Evolutionary conservation across 2,329 filamentous ascomycete species (phyloP).

Genomic region (Metarhizium brunneum): DNA sequence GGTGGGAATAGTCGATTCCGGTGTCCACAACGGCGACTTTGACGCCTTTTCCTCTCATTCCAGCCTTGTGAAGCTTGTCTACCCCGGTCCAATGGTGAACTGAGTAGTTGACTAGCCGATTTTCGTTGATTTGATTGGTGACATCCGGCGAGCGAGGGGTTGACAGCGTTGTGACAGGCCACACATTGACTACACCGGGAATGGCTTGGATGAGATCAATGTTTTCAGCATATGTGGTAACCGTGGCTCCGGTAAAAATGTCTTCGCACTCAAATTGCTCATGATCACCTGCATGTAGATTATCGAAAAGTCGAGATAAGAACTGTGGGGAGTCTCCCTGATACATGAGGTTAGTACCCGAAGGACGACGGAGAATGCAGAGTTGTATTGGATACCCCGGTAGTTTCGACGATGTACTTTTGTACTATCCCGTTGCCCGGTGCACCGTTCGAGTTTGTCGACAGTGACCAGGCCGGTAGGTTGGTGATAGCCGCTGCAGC

Average conservation of each 20-base stretch:
- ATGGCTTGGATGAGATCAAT: slow-evolving; percentile 21
- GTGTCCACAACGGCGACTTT: slow-evolving; percentile 31
- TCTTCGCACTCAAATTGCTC: slow-evolving; percentile 24
- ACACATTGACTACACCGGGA: slow-evolving; percentile 27
- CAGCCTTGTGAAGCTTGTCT: slow-evolving; percentile 25
- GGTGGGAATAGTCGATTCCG: slow-evolving; percentile 29
- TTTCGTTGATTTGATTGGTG: slow-evolving; percentile 6
- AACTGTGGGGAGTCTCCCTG: slow-evolving; percentile 7
- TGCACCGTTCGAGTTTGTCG: neutral
- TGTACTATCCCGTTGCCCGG: slow-evolving; percentile 9
- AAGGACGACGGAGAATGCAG: neutral
- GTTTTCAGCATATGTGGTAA: slow-evolving; percentile 23
- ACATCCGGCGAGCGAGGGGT: neutral
- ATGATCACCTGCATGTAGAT: slow-evolving; percentile 9
- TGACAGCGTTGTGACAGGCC: slow-evolving; percentile 21
- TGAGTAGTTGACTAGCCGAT: slow-evolving; percentile 24
- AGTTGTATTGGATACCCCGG: slow-evolving; percentile 6
- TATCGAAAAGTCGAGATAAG: slow-evolving; percentile 15
- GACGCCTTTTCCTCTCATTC: slow-evolving; percentile 26
- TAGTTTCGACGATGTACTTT: slow-evolving; percentile 16
- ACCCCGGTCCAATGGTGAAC: slow-evolving; percentile 26
- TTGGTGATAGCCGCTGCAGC: neutral
- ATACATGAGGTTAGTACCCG: neutral
- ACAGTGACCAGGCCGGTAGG: neutral
- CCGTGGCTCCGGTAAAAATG: slow-evolving; percentile 24